Base-by-base conservation (phyloP, 306 rosid species). In the Mucuna pruriens region DNA sequence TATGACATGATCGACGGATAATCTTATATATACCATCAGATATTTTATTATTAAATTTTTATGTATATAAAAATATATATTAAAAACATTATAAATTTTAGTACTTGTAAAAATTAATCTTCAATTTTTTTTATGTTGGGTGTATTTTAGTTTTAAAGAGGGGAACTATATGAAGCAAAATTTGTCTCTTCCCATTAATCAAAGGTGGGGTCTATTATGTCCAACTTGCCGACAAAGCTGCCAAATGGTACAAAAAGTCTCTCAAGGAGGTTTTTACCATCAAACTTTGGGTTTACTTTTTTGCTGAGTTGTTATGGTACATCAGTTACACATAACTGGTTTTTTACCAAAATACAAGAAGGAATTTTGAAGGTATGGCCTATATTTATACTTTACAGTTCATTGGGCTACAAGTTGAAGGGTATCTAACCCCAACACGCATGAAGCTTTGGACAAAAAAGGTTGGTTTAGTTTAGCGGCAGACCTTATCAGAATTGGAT, bases 221-320 rank as follows among this genome's bases (percentile, higher is more conserved):
- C 89, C 87, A 85, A 88, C 87, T 87, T 90, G 92, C 90, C 90
- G 80, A 86, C 89, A 86, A 83, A 83, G 80, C 26, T 65, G 86
- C 82, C 91, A 79, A 80, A 85, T 86, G 80, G 75, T 67, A 46
- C 44, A 46, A 39, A 83, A 80, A 73, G 78, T 79, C 77, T 71
- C 26, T 67, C 34, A 8, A 57, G 13, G 54, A 66, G 31, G 20
- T 54, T 70, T 75, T 73, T 23, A 74, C 38, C 38, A 44, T 75
- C 57, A 11, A 55, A 38, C 4, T 74, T 71, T 31, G 57, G 23
- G 39, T 73, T 76, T 38, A 10, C 62, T 49, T 66, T 49, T 66
- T 58, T 42, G 54, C 52, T 17, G 26, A 31, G 67, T 26, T 82
- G 4, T 42, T 36, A 38, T 34, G 49, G 23, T 45, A 29, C 80